Conservation (phyloP, 495 filamentous ascomycete genomes). For the Penicillium riverlandense region DNA sequence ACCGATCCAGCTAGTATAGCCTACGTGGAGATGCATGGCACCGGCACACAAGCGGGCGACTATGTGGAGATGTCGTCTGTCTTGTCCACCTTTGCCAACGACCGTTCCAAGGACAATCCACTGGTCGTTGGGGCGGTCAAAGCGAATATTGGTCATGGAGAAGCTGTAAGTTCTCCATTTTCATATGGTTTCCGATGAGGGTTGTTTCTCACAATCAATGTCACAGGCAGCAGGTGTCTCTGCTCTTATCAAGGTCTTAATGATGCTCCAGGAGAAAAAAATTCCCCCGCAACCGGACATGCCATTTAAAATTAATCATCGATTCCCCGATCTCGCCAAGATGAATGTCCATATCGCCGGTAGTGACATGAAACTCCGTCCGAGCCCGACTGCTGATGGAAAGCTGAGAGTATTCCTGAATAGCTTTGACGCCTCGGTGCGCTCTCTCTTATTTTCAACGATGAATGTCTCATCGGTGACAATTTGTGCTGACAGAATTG, state of each 20-base stretch:
- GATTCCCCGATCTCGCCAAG: slow-evolving; percentile 66
- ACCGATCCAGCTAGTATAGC: slow-evolving; percentile 65
- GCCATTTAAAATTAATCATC: slow-evolving; percentile 73
- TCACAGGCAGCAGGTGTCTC: slow-evolving; percentile 82
- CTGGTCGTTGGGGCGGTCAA: slow-evolving; percentile 84
- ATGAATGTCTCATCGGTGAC: no score
- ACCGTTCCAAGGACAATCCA: slow-evolving; percentile 60
- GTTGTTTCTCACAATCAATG: no score
- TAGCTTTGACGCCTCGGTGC: slow-evolving; percentile 64
- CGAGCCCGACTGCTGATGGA: slow-evolving; percentile 54
- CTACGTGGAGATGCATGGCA: slow-evolving; percentile 87
- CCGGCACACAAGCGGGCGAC: slow-evolving; percentile 78
- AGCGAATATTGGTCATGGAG: slow-evolving; percentile 83
- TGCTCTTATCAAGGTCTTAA: slow-evolving; percentile 71
- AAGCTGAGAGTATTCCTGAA: slow-evolving; percentile 59
- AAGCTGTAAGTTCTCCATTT: no score
- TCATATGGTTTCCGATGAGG: no score
- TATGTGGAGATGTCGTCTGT: slow-evolving; percentile 74
- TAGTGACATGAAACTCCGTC: slow-evolving; percentile 45
- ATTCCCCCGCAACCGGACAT: slow-evolving; percentile 86
- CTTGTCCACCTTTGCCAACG: slow-evolving; percentile 65
- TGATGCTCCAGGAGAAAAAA: slow-evolving; percentile 78
- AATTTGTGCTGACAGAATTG: no score
- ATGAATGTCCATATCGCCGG: slow-evolving; percentile 73
- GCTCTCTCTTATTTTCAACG: no score